These are phyloP conservation scores for Sarocladium kiliense DNA, from an alignment of 2,329 filamentous ascomycete genomes.

Conservation along the genomic window DNA sequence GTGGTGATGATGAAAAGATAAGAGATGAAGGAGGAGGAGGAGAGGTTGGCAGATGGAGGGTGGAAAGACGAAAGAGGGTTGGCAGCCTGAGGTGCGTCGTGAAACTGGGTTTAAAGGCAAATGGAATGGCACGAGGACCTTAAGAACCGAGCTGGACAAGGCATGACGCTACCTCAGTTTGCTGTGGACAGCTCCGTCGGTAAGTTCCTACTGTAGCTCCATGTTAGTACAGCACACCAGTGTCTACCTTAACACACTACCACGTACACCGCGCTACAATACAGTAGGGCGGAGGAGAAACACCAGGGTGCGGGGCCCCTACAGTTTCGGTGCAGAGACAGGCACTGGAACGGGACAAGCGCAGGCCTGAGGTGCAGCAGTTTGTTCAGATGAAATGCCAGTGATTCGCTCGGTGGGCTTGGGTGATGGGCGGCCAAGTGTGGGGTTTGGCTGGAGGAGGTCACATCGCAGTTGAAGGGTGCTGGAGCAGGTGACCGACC, in stretches of 20 bases:
- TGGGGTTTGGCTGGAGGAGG: conserved; percentile 1
- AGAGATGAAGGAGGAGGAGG: neutral
- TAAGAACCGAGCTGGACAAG: neutral
- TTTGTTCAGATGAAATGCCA: neutral
- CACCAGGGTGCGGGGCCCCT: neutral
- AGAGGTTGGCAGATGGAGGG: neutral
- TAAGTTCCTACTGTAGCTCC: too few species aligned
- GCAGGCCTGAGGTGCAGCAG: neutral
- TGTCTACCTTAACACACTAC: too few species aligned
- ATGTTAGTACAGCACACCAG: too few species aligned
- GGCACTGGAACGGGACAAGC: neutral
- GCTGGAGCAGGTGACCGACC: conserved; percentile 5
- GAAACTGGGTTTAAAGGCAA: conserved; percentile 8
- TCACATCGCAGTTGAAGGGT: conserved; percentile 4
- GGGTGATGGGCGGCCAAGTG: conserved; percentile 5
- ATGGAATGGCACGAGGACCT: neutral
- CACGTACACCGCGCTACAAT: neutral
- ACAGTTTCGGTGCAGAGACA: neutral
- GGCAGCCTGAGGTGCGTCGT: conserved; percentile 1
- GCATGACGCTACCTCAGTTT: neutral
- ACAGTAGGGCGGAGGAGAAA: neutral
- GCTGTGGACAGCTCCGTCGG: neutral
- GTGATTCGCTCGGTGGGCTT: neutral
- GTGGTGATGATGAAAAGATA: neutral
- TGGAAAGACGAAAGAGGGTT: neutral